These are phyloP conservation scores for Xylaria sp. DNA, from an alignment of 2,329 filamentous ascomycete genomes.

Conservation along the genomic window DNA sequence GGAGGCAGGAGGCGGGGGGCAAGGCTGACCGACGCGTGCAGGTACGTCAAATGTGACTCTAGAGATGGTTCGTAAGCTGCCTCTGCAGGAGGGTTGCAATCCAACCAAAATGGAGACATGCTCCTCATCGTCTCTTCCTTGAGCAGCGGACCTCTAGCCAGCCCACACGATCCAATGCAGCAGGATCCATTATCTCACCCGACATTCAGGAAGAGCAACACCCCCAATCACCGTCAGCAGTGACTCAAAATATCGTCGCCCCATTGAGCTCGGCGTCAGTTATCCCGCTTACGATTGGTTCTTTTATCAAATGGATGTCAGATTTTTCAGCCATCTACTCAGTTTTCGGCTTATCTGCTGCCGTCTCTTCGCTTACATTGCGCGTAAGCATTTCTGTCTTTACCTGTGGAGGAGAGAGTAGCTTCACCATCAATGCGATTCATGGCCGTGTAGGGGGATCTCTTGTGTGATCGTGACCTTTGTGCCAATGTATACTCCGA, in stretches of 20 bases:
- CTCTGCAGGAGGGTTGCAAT: slow-evolving; percentile 31
- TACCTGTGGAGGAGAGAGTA: slow-evolving; percentile 10
- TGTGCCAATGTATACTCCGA: background rate
- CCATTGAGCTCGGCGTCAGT: slow-evolving; percentile 19
- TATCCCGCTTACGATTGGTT: slow-evolving; percentile 24
- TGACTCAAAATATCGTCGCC: slow-evolving; percentile 25
- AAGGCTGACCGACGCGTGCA: slow-evolving; percentile 35
- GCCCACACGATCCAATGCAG: slow-evolving; percentile 11
- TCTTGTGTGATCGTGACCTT: background rate
- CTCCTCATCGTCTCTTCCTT: slow-evolving; percentile 8
- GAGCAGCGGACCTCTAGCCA: slow-evolving; percentile 7
- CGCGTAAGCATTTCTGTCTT: slow-evolving; percentile 30
- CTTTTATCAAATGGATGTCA: slow-evolving; percentile 25
- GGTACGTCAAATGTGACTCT: slow-evolving; percentile 31
- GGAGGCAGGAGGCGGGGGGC: slow-evolving; percentile 1
- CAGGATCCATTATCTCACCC: slow-evolving; percentile 26
- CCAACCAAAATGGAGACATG: slow-evolving; percentile 15
- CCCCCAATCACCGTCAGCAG: slow-evolving; percentile 28
- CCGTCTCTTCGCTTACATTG: slow-evolving; percentile 25
- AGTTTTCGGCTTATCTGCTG: slow-evolving; percentile 19
- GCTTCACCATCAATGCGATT: slow-evolving; percentile 6
- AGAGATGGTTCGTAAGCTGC: slow-evolving; percentile 27
- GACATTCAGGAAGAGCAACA: slow-evolving; percentile 11
- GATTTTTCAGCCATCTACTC: slow-evolving; percentile 23
- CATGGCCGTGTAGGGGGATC: background rate